Percentiles rank a stretch among this genome's conserved stretches.
phyloP scores from a whole-genome alignment of 169 alveolate genomes.

The Prorocentrum cordatum region DNA sequence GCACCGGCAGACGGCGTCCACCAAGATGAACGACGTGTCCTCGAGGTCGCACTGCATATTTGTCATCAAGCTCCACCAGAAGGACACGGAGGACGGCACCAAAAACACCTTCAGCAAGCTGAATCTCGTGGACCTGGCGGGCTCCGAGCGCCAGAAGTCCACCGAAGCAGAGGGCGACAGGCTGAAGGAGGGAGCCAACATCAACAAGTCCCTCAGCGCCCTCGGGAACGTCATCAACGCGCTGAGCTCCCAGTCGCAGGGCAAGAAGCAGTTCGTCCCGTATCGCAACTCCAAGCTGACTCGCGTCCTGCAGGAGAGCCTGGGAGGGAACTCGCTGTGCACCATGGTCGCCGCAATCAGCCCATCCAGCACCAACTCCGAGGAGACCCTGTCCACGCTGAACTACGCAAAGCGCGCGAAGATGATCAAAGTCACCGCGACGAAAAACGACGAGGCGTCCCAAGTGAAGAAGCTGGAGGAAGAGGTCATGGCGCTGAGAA shows the following conservation, averaged over 20 bases:
- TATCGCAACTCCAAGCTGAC: slow-evolving; percentile 90
- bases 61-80: slow-evolving; percentile 80
- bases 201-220: slow-evolving; percentile 80
- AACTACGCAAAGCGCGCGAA: slow-evolving; percentile 76
- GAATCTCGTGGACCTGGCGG: slow-evolving; percentile 90
- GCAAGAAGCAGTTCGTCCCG: slow-evolving; percentile 81
- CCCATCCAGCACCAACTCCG: slow-evolving; percentile 85
- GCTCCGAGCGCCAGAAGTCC: slow-evolving; percentile 83
- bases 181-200: slow-evolving; percentile 84
- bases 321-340: slow-evolving; percentile 90
- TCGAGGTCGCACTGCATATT: slow-evolving; percentile 84
- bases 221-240: slow-evolving; percentile 84
- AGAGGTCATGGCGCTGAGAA: slow-evolving; percentile 55
- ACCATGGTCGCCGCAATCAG: slow-evolving; percentile 87
- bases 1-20: slow-evolving; percentile 41
- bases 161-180: slow-evolving; percentile 83
- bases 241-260: slow-evolving; percentile 75
- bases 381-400: slow-evolving; percentile 85
- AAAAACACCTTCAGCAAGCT: slow-evolving; percentile 76
- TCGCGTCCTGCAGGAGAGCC: slow-evolving; percentile 81
- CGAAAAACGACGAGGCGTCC: slow-evolving; percentile 73
- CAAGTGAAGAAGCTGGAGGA: slow-evolving; percentile 28
- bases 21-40: slow-evolving; percentile 27
- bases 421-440: slow-evolving; percentile 43
- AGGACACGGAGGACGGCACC: slow-evolving; percentile 73